Evolutionary conservation across 352 stramenopile genomes (phyloP).

Genomic region (Phytophthora pinifolia): DNA sequence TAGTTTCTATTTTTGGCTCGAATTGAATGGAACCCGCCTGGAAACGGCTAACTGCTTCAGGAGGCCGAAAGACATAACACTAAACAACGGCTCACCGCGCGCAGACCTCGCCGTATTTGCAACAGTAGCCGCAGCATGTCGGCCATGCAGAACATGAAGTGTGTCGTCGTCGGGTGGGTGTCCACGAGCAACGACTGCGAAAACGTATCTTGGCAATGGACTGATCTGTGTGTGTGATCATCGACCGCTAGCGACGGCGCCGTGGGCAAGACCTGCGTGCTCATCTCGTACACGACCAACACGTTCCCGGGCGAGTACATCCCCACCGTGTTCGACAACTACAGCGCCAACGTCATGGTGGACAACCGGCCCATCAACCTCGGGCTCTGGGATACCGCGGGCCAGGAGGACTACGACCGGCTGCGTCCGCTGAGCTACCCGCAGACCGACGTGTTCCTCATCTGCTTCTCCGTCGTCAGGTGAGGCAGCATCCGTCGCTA

Average conservation of each 20-base stretch:
- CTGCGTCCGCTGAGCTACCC: conserved; percentile 95
- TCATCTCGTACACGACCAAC: conserved; percentile 98
- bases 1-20: conserved; percentile 39
- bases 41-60: conserved; percentile 23
- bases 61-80: conserved; percentile 14
- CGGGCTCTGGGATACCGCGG: conserved; percentile 96
- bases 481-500: conserved; percentile 8
- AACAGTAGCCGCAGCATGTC: conserved; percentile 30
- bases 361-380: conserved; percentile 95
- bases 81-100: conserved; percentile 22
- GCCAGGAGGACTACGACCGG: conserved; percentile 97
- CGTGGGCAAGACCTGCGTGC: conserved; percentile 96
- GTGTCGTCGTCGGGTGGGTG: conserved; percentile 87
- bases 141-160: conserved; percentile 96
- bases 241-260: conserved; percentile 85
- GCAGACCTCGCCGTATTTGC: conserved; percentile 1
- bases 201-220: conserved; percentile 2
- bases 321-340: conserved; percentile 95
- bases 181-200: background rate
- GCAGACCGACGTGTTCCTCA: conserved; percentile 96
- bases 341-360: conserved; percentile 93
- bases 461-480: conserved; percentile 95
- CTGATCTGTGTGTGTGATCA: conserved; percentile 13
- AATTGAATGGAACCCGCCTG: conserved; percentile 37
- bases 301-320: conserved; percentile 97